These are phyloP conservation scores for Spinellus fusiger DNA, from an alignment of 192 early-diverging fungal species.

Conservation along the genomic window DNA sequence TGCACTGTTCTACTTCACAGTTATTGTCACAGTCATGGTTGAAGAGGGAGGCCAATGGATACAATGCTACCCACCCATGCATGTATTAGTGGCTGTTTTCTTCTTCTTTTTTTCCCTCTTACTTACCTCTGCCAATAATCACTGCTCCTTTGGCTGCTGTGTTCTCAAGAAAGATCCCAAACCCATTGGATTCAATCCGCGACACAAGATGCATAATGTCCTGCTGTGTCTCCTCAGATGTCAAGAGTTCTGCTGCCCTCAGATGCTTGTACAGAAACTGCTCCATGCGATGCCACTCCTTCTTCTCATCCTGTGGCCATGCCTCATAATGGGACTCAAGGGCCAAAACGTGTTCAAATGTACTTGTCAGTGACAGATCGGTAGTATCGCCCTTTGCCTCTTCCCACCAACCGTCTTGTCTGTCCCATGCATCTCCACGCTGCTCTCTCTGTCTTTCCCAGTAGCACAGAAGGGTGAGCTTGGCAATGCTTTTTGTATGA, in stretches of 20 bases:
- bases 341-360: slow-evolving; percentile 33
- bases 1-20: slow-evolving; percentile 36
- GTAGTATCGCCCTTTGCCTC: not conserved
- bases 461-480: slow-evolving; percentile 44
- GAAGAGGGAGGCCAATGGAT: slow-evolving; percentile 56
- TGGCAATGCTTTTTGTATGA: slow-evolving; percentile 61
- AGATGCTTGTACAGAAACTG: slow-evolving; percentile 41
- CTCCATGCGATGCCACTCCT: slow-evolving; percentile 51
- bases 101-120: not conserved
- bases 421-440: slow-evolving; percentile 8
- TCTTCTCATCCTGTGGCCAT: slow-evolving; percentile 50
- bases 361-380: slow-evolving; percentile 29
- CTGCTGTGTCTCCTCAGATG: slow-evolving; percentile 15
- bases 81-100: slow-evolving; percentile 1
- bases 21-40: slow-evolving; percentile 65
- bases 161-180: slow-evolving; percentile 53
- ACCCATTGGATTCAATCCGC: slow-evolving; percentile 61
- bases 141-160: slow-evolving; percentile 18
- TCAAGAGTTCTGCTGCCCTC: slow-evolving; percentile 36
- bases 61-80: slow-evolving; percentile 43
- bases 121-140: slow-evolving; percentile 39
- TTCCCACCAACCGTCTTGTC: slow-evolving; percentile 4
- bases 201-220: slow-evolving; percentile 55
- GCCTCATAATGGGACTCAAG: slow-evolving; percentile 57
- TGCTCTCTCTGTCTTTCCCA: slow-evolving; percentile 31